phyloP scores from a whole-genome alignment of 2,329 filamentous ascomycete genomes.

The Colletotrichum spaethianum region DNA sequence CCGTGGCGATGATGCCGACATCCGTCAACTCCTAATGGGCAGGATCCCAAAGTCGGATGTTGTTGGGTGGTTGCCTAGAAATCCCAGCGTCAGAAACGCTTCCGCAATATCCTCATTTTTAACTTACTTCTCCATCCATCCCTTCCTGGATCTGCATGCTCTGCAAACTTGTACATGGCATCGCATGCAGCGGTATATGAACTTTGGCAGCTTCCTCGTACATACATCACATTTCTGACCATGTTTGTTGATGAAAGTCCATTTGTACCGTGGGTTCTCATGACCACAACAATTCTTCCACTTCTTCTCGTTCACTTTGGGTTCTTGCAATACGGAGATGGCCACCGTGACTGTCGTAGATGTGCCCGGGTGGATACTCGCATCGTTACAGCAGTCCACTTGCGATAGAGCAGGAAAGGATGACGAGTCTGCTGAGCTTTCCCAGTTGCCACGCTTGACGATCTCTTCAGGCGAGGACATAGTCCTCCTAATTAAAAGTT shows the following conservation, averaged over 20 bases:
- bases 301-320: not conserved
- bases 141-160: not conserved
- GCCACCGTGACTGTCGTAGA: not conserved
- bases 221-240: not conserved
- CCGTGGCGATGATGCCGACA: no score
- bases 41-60: not conserved
- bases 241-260: not conserved
- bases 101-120: not conserved
- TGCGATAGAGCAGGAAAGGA: not conserved
- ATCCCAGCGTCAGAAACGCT: not conserved
- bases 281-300: not conserved
- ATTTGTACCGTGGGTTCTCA: not conserved
- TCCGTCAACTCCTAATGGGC: not conserved
- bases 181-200: not conserved
- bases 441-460: not conserved
- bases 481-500: not conserved
- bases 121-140: not conserved
- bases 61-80: not conserved
- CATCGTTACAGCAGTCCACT: not conserved
- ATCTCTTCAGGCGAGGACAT: not conserved
- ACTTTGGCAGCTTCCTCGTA: not conserved
- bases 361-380: no score
- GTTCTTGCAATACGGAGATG: not conserved
- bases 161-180: not conserved
- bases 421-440: not conserved